Evolutionary conservation across 2,329 filamentous ascomycete genomes (phyloP), one percentile per base, ranked within the genome.

Genomic region (Apiospora malaysiana): DNA sequence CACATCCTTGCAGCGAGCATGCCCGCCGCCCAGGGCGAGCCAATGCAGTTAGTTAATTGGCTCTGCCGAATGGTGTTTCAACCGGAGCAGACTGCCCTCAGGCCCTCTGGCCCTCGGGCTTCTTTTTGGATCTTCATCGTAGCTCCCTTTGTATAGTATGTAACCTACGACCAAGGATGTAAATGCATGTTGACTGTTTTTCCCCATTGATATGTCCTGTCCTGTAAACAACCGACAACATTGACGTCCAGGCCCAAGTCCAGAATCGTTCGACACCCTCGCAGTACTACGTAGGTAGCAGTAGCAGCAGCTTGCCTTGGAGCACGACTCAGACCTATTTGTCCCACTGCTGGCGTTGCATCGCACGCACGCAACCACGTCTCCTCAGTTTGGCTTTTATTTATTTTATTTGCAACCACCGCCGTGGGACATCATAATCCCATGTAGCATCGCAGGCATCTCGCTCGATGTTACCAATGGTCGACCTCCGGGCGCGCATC

Each of bases 401-500:
- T 63, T 42, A 4, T 65, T 65, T 63, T 43, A 27, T 59, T 40
- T 40, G 56, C 56, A 63, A 40, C 32, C 56, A 43, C 69, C 9
- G 45, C 40, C 63, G 49, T 32, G 69, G 21, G 45, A 47, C n/a
- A n/a, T n/a, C n/a, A n/a, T 66, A 63, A 68, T 23, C 63, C 68
- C 56, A 71, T 71, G 70, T 69, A 49, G 69, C 70, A 12, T 40
- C 56, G 12, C 56, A 63, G 47, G 47, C 70, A 42, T 69, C 68
- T 32, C 32, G 43, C 45, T 43, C 12, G 18, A 40, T 27, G 56
- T 46, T 66, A 49, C 51, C 71, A 63, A 72, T 72, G 71, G 71
- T 70, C 49, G 72, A 70, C 40, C 72, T 73, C 70, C 70, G 69
- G 69, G 68, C 70, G 63, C 72, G 68, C 42, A 69, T 73, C 72